Evolutionary conservation across 495 filamentous ascomycete species (phyloP).

Genomic region (Daldinia decipiens): DNA sequence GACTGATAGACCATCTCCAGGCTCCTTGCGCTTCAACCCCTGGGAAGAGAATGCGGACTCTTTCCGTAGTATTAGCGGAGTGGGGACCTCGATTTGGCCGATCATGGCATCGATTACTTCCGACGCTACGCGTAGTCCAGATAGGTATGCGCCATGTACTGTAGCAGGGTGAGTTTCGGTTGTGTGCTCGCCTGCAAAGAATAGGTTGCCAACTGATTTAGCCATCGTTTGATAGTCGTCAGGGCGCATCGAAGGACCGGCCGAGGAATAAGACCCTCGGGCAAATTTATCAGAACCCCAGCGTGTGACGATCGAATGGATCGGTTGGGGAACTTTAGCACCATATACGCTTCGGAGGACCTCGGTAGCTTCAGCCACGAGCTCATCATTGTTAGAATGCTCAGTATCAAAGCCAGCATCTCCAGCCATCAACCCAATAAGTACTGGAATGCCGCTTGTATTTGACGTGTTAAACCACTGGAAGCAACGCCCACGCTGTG

Average conservation of each 20-base stretch:
- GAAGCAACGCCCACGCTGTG: slow-evolving; percentile 83
- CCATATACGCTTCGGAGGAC: slow-evolving; percentile 74
- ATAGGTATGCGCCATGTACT: slow-evolving; percentile 95
- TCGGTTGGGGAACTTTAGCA: slow-evolving; percentile 69
- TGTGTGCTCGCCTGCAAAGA: slow-evolving; percentile 97
- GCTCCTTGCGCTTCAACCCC: slow-evolving; percentile 64
- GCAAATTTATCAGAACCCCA: slow-evolving; percentile 93
- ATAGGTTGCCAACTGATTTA: slow-evolving; percentile 81
- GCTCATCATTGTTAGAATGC: slow-evolving; percentile 71
- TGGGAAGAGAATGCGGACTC: slow-evolving; percentile 51
- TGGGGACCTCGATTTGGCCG: slow-evolving; percentile 80
- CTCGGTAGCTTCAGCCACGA: slow-evolving; percentile 80
- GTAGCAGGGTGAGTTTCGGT: slow-evolving; percentile 95
- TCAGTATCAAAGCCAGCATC: slow-evolving; percentile 93
- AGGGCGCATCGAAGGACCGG: slow-evolving; percentile 78
- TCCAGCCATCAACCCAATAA: slow-evolving; percentile 95
- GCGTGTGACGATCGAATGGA: slow-evolving; percentile 91
- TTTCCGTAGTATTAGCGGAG: slow-evolving; percentile 77
- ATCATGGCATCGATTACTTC: slow-evolving; percentile 82
- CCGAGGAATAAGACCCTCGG: slow-evolving; percentile 91
- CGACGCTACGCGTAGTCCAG: slow-evolving; percentile 85
- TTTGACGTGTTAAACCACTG: slow-evolving; percentile 96
- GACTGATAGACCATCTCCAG: slow-evolving; percentile 40
- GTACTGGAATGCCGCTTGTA: slow-evolving; percentile 84
- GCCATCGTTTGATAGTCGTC: slow-evolving; percentile 97